These are phyloP conservation scores for Globisporangium orthogonon DNA, from an alignment of 352 stramenopile species.

Conservation along the genomic window DNA sequence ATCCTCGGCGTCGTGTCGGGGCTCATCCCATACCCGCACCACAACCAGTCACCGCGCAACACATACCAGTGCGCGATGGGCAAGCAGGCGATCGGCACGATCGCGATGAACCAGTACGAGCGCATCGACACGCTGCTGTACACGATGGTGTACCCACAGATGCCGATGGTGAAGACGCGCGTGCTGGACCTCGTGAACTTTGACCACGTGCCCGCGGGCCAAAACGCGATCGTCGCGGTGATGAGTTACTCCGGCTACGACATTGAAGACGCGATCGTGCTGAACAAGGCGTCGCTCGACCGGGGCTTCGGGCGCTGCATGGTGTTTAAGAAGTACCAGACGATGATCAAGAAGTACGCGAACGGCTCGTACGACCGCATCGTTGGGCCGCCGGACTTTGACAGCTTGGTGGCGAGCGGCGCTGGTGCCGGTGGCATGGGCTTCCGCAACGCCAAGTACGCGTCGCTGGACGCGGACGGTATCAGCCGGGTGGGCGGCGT, in stretches of 20 bases:
- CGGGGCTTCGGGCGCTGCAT: constrained; percentile 98
- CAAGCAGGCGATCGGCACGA: constrained; percentile 99
- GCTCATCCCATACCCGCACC: constrained; percentile 98
- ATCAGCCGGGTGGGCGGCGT: constrained; percentile 87
- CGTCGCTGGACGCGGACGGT: constrained; percentile 95
- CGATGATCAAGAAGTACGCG: constrained; percentile 95
- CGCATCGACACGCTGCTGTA: constrained; percentile 98
- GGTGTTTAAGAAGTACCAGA: constrained; percentile 98
- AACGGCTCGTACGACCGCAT: constrained; percentile 96
- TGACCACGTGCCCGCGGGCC: constrained; percentile 95
- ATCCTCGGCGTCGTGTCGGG: constrained; percentile 98
- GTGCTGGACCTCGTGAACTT: constrained; percentile 99
- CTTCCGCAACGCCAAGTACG: constrained; percentile 89
- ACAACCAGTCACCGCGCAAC: constrained; percentile 98
- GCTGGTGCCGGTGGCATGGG: constrained; percentile 34
- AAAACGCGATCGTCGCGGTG: constrained; percentile 98
- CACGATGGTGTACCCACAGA: constrained; percentile 98
- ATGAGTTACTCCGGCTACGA: constrained; percentile 99
- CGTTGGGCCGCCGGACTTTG: constrained; percentile 87
- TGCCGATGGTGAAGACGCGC: constrained; percentile 99
- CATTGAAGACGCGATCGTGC: constrained; percentile 99
- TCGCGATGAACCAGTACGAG: constrained; percentile 99
- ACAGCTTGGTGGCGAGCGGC: constrained; percentile 50
- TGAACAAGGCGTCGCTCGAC: constrained; percentile 97
- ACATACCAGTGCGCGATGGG: constrained; percentile 99